Percentiles rank a stretch among this genome's conserved stretches.
phyloP scores from a whole-genome alignment of 495 filamentous ascomycete genomes.

The Clavariopsis aquatica region DNA sequence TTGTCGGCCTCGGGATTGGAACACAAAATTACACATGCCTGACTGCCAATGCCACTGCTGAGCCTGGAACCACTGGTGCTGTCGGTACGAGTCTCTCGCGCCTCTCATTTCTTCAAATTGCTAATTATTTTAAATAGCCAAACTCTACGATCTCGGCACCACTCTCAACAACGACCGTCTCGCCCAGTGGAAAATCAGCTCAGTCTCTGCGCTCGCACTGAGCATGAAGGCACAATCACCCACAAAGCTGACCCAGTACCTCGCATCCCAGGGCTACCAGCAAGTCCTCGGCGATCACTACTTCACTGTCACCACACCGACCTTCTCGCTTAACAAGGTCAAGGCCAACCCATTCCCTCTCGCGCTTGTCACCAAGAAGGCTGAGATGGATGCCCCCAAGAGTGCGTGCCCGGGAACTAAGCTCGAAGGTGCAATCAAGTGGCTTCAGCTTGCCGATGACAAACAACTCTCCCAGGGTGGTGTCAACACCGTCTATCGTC shows the following conservation, averaged over 20 bases:
- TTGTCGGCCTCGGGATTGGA: slow-evolving; percentile 34
- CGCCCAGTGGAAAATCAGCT: slow-evolving; percentile 26
- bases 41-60: slow-evolving; percentile 22
- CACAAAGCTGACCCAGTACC: slow-evolving; percentile 10
- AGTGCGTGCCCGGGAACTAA: slow-evolving; percentile 24
- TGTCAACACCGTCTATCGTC: slow-evolving; percentile 36
- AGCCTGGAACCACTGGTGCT: slow-evolving; percentile 28
- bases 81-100: slow-evolving; percentile 19
- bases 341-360: slow-evolving; percentile 22
- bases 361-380: slow-evolving; percentile 30
- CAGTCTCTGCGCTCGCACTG: slow-evolving; percentile 33
- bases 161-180: slow-evolving; percentile 26
- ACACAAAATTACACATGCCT: slow-evolving; percentile 41
- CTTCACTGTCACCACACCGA: slow-evolving; percentile 35
- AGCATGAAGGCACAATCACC: slow-evolving; percentile 11
- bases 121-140: slow-evolving; percentile 22
- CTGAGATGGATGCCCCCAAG: slow-evolving; percentile 27
- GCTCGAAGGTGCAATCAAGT: slow-evolving; percentile 29
- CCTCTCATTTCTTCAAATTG: not conserved
- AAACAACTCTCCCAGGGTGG: slow-evolving; percentile 23
- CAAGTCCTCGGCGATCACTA: slow-evolving; percentile 35
- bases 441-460: slow-evolving; percentile 36
- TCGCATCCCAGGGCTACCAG: slow-evolving; percentile 24
- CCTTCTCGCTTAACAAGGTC: slow-evolving; percentile 27
- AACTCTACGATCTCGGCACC: slow-evolving; percentile 35